Evolutionary conservation across 371 early-diverging fungal species (phyloP).

Genomic region (Rhizopus stolonifer): DNA sequence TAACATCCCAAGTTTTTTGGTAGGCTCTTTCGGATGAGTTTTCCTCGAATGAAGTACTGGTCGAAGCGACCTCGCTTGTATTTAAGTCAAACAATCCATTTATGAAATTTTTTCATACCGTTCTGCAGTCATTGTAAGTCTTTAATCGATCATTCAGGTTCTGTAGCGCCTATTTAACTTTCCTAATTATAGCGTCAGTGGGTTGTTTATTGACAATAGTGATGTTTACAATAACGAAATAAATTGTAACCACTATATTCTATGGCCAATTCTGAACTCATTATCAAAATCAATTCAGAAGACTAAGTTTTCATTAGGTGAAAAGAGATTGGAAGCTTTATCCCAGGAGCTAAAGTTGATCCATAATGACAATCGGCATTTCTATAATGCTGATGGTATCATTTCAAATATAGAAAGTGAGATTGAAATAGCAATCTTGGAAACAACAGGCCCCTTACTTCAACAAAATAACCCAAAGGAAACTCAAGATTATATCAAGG

Average conservation of each 20-base stretch:
- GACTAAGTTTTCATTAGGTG: conserved; percentile 23
- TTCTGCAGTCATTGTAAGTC: conserved; percentile 18
- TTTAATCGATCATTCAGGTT: conserved; percentile 14
- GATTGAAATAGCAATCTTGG: conserved; percentile 21
- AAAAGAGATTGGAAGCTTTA: conserved; percentile 24
- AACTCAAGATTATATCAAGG: conserved; percentile 22
- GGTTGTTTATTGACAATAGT: conserved; percentile 21
- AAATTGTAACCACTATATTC: conserved; percentile 17
- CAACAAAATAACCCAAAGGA: conserved; percentile 20
- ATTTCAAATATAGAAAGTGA: conserved; percentile 16
- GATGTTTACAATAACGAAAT: conserved; percentile 18
- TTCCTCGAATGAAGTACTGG: conserved; percentile 20
- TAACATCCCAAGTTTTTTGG: conserved; percentile 16
- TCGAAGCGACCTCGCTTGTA: conserved; percentile 14
- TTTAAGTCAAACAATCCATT: conserved; percentile 18
- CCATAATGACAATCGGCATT: conserved; percentile 18
- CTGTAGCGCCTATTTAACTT: conserved; percentile 16
- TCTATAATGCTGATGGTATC: conserved; percentile 24
- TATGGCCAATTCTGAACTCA: conserved; percentile 22
- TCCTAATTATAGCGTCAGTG: conserved; percentile 18
- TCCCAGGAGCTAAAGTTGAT: conserved; percentile 23
- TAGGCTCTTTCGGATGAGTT: conserved; percentile 18
- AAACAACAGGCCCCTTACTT: conserved; percentile 21
- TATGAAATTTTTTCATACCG: conserved; percentile 19
- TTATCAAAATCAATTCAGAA: conserved; percentile 25